Base-by-base conservation (phyloP, 2,329 filamentous ascomycete species). In the Corinectria fuckeliana region DNA sequence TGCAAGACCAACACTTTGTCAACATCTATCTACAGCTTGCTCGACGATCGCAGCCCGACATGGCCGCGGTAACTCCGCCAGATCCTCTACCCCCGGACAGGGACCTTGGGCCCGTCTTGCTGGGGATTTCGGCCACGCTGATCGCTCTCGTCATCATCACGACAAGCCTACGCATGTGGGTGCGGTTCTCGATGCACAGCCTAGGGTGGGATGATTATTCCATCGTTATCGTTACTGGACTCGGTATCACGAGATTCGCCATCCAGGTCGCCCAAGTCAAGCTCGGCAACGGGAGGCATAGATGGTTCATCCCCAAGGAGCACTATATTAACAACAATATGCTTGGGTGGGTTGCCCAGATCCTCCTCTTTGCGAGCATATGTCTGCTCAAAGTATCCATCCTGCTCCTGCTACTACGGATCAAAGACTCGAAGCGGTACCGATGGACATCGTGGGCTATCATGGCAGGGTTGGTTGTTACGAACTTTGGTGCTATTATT, bases 331-430 rank as follows among this genome's bases (percentile, higher is more conserved):
- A 63, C 36, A 74, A 77, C 57, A 77, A 75, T 60, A 75, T 75
- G 66, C 69, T 75, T 3, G 74, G 74, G 1, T 80, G 76, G 77
- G 66, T 74, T 42, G 76, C 74, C 3, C 77, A 80, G 65, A 68
- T 80, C 13, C 66, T 78, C 18, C 71, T 80, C 3, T 81, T 80
- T 57, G 66, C 70, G 10, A 73, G 72, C 38, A 73, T 79, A 30
- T 76, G 74, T 36, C 54, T 80, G 1, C 69, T 80, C 44, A 80
- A 80, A 56, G 69, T 75, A 25, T 80, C 77, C 3, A 79, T 80
- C 49, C 72, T 77, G 63, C 60, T 80, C 11, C 66, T 81, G 8
- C 64, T 80, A 1, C 63, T 80, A 4, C 74, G 78, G 13, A 78
- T 80, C 66, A 78, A 79, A 58, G 69, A 76, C 41, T 73, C 74